phyloP scores from a whole-genome alignment of 2,329 filamentous ascomycete genomes.

The Alternaria angustiovoidea region DNA sequence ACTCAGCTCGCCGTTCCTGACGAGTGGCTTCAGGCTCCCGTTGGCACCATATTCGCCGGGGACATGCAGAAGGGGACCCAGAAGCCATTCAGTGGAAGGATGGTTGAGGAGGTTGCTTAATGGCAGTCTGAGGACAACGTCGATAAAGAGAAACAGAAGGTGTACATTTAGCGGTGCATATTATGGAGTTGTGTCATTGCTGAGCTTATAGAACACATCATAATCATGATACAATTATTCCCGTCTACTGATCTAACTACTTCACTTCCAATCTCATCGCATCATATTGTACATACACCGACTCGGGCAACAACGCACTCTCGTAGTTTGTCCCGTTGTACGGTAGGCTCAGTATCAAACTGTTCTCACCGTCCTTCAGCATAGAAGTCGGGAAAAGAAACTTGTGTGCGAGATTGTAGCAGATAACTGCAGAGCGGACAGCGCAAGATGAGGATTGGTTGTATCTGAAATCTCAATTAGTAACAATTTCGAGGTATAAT shows the following conservation, averaged over 20 bases:
- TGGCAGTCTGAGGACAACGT: background rate
- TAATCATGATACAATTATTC: background rate
- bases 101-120: constrained; percentile 50
- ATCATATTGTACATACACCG: constrained; percentile 72
- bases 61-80: constrained; percentile 32
- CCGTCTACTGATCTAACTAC: constrained; percentile 28
- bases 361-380: constrained; percentile 63
- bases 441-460: constrained; percentile 68
- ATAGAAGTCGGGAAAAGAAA: constrained; percentile 63
- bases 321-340: constrained; percentile 64
- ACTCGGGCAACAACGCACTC: constrained; percentile 56
- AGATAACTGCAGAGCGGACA: constrained; percentile 66
- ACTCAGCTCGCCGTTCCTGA: constrained; percentile 70
- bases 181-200: background rate
- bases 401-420: constrained; percentile 69
- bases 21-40: constrained; percentile 71
- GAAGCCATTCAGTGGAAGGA: constrained; percentile 41
- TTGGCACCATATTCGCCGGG: constrained; percentile 65
- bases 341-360: constrained; percentile 66
- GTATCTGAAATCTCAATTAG: constrained; percentile 49
- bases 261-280: constrained; percentile 67
- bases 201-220: background rate
- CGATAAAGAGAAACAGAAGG: background rate
- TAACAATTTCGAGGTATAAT: background rate
- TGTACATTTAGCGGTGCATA: constrained; percentile 10